Evolutionary conservation across 2,329 filamentous ascomycete genomes (phyloP), one percentile per base, ranked within the genome.

Genomic region (Diaporthe sp.): DNA sequence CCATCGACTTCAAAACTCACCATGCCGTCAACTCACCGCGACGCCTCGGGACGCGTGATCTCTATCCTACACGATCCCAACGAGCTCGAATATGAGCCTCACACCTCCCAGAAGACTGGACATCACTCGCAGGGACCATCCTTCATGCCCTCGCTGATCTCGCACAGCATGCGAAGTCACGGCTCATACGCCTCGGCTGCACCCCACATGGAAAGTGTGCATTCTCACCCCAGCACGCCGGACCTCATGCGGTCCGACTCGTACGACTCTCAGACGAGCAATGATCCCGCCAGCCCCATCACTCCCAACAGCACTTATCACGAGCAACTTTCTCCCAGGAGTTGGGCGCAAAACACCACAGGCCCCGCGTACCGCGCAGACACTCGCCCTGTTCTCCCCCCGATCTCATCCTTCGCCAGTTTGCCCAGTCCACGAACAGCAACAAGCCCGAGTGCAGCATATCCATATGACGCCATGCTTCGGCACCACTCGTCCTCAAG

Each of bases 181-280:
- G 58, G 28, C 57, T 58, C 55, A 17, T 71, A 73, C 55, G 42
- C 73, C 28, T 44, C 53, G 34, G 55, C 34, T 17, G 61, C 61
- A 49, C 44, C 55, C 31, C 63, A 65, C 49, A 73, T 39, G 37
- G 49, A 61, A 39, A 53, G 34, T 25, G 70, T 73, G 60, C 88
- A 4, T 53, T 87, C 87, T 5, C 87, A 88, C 28, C 86, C 88
- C 67, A 86, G 86, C 78, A 90, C 89, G 0, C 90, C 91, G 42
- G 88, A 89, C 79, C 86, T 92, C n/a, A 83, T 89, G 68, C 89
- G 90, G 58, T 91, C 90, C 71, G 85, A 91, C 78, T 92, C 91
- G 0, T 92, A 90, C 81, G 91, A 92, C 80, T 92, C 90, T 15
- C 88, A 90, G 77, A 86, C 86, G 78, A 90, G 88, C 81, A 87